Evolutionary conservation across 2,329 filamentous ascomycete species (phyloP), one percentile per base, ranked within the genome.

Genomic region (Raffaelea ambrosiae): DNA sequence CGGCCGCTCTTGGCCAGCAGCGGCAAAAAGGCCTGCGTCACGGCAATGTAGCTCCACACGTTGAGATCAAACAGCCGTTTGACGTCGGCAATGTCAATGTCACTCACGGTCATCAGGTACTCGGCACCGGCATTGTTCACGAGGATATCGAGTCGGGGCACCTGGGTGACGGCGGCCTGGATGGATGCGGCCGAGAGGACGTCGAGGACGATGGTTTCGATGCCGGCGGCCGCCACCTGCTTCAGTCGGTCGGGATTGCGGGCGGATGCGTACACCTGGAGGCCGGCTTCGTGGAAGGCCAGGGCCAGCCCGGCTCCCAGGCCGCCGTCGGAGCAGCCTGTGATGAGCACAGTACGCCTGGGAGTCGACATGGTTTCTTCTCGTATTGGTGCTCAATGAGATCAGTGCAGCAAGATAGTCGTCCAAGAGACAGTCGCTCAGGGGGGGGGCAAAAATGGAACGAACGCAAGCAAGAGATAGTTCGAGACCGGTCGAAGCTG

Each of bases 21-120:
- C 5, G 62, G 62, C 21, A 63, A 51, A 44, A 63, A 58, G 3
- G 58, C 57, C 20, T 63, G 61, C 9, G 61, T 63, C 8, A 64
- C 59, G 19, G 59, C 59, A 10, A 63, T 48, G 2, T 56, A 54
- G 26, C 55, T 61, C 2, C 61, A 50, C 20, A 64, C 43, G 48
- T 65, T 65, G 4, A 50, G 51, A 20, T 58, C 55, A 3, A 58
- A 31, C 9, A 57, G 44, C 39, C 43, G 44, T 20, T 43, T 48
- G 8, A 53, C 21, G n/a, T 51, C 50, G 11, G 44, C 47, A 19
- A 56, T 21, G 23, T 42, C 26, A 16, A 45, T 39, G 50, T 58
- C 56, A n/a, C 50, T 47, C 19, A 57, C 44, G 4, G 56, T 51
- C 51, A 53, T 47, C 23, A 55, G 40, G 23, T 53, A 43, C 38